These are phyloP conservation scores for Starmerella vaccinii DNA, from an alignment of 805 yeast species.

Conservation along the genomic window DNA sequence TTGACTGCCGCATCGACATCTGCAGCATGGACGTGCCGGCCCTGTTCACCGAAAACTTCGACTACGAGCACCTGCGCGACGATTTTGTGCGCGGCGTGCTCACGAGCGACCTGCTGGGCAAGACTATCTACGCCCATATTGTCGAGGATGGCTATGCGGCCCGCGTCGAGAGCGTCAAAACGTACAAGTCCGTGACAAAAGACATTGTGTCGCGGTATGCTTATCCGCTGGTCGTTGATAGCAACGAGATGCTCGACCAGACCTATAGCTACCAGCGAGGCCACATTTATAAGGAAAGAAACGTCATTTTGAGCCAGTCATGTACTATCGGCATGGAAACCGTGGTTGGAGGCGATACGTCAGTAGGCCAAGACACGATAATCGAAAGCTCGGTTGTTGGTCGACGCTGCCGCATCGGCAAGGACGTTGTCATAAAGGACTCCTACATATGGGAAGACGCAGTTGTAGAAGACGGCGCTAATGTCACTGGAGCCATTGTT, in stretches of 20 bases:
- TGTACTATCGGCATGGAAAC: slow-evolving; percentile 68
- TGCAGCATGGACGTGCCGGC: slow-evolving; percentile 93
- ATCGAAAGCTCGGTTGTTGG: slow-evolving; percentile 73
- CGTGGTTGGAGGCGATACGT: slow-evolving; percentile 68
- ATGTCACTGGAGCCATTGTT: slow-evolving; percentile 53
- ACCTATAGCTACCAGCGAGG: slow-evolving; percentile 71
- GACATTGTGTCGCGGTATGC: slow-evolving; percentile 87
- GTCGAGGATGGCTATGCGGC: slow-evolving; percentile 78
- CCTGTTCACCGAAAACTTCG: slow-evolving; percentile 91
- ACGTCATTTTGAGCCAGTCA: slow-evolving; percentile 86
- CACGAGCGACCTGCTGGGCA: slow-evolving; percentile 79
- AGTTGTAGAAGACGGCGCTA: slow-evolving; percentile 53
- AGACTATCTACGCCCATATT: slow-evolving; percentile 80
- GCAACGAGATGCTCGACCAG: slow-evolving; percentile 52
- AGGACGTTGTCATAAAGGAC: slow-evolving; percentile 56
- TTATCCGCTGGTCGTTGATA: slow-evolving; percentile 82
- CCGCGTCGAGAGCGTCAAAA: slow-evolving; percentile 89
- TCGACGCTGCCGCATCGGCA: slow-evolving; percentile 73
- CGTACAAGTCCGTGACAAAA: slow-evolving; percentile 83
- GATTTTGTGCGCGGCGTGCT: slow-evolving; percentile 89
- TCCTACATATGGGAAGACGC: slow-evolving; percentile 86
- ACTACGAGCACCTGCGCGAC: slow-evolving; percentile 72
- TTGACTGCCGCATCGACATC: slow-evolving; percentile 93
- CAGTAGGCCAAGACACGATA: slow-evolving; percentile 62
- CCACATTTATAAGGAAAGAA: slow-evolving; percentile 80